phyloP scores from a whole-genome alignment of 352 stramenopile genomes.

The Globisporangium polare region DNA sequence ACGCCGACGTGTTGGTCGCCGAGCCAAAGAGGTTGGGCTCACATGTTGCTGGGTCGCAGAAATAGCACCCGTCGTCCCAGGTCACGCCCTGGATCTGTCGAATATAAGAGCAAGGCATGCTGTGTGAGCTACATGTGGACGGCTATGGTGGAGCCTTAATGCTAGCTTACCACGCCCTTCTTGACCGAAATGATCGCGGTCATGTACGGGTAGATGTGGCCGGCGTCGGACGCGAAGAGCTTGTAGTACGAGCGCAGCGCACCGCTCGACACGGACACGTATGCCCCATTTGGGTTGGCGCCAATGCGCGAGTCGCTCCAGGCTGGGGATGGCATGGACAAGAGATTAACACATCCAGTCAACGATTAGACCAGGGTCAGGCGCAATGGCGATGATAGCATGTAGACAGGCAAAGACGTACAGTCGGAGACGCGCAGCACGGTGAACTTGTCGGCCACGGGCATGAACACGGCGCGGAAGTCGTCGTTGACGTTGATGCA shows the following conservation, averaged over 20 bases:
- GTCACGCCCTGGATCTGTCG: constrained; percentile 66
- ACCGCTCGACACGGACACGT: constrained; percentile 65
- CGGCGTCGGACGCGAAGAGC: constrained; percentile 45
- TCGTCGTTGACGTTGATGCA: constrained; percentile 78
- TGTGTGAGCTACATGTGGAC: too few species aligned
- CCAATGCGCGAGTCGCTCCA: constrained; percentile 70
- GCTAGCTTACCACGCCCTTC: constrained; percentile 49
- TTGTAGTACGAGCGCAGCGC: constrained; percentile 70
- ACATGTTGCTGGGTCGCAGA: constrained; percentile 52
- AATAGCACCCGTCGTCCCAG: constrained; percentile 83
- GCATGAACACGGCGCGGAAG: constrained; percentile 73
- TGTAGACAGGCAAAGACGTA: constrained; percentile 22
- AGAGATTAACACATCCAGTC: background rate
- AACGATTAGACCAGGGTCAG: background rate
- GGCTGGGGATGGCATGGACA: constrained; percentile 28
- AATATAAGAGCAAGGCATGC: background rate
- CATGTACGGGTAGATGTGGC: constrained; percentile 63
- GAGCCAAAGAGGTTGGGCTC: constrained; percentile 65
- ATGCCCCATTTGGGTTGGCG: constrained; percentile 38
- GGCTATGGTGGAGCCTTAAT: too few species aligned
- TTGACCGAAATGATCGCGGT: constrained; percentile 81
- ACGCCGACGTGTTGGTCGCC: constrained; percentile 41
- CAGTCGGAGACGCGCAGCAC: constrained; percentile 70
- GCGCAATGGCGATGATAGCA: background rate
- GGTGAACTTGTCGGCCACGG: constrained; percentile 71